Evolutionary conservation across 352 stramenopile genomes (phyloP), one percentile per base, ranked within the genome.

Genomic region (Globisporangium parvum): DNA sequence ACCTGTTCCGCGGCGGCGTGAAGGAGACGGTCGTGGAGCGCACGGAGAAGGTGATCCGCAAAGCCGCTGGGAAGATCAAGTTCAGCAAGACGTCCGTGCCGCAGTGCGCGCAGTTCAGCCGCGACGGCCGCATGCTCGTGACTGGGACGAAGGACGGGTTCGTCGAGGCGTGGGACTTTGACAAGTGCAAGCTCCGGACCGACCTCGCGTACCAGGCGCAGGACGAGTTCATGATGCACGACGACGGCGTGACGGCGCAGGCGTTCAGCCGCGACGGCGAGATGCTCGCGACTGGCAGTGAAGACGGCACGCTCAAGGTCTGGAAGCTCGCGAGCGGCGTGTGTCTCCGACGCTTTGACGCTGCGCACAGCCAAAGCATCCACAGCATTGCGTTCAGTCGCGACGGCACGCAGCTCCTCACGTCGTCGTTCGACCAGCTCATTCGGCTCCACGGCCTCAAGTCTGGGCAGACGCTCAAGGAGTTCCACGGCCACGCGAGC

Each of bases 61-160:
- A 88, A 46, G 67, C 76, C 12, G 73, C 73, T 2, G 71, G 80
- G 15, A 91, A 94, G 56, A 93, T 97, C 69, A 96, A 96, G 67
- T 96, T 97, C 65, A 82, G 76, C 49, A 85, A 92, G 53, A 77
- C 80, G 28, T 96, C 80, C 17, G 76, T 74, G 54, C 82, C 88
- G 5, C 85, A 96, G 59, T 89, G 73, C 40, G 82, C 78, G 10
- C 71, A 83, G 46, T 98, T 98, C 66, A 89, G 86, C 70, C 72
- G 78, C 0, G 87, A 97, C 59, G 90, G 88, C 24, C 71, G 72
- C 20, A 89, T 92, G 66, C 73, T 98, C 4, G 83, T 97, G 10
- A 98, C 90, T 4, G 93, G 91, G n/a, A 87, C 87, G 0, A 97
- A 96, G 46, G 95, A 98, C 66, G 93, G 93, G 6, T 96, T 98